These are phyloP conservation scores for Moesziomyces sp. DNA, from an alignment of 1,284 basidiomycete genomes.

Conservation along the genomic window DNA sequence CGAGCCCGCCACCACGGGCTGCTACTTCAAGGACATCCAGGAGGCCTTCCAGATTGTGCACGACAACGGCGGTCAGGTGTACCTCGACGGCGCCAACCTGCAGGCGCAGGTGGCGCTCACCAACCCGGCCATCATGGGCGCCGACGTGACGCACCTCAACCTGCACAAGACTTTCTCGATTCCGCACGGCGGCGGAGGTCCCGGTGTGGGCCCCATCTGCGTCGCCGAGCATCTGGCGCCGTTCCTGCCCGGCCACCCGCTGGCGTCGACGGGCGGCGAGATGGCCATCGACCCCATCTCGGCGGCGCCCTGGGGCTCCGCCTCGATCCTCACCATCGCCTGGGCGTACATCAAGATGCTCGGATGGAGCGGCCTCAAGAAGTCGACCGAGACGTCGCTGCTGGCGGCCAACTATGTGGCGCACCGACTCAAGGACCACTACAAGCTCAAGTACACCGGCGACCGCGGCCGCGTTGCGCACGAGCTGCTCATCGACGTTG, in stretches of 20 bases:
- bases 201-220: slow-evolving; percentile 94
- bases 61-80: slow-evolving; percentile 94
- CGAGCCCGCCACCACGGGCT: slow-evolving; percentile 86
- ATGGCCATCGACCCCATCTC: slow-evolving; percentile 87
- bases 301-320: slow-evolving; percentile 91
- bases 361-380: slow-evolving; percentile 85
- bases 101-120: slow-evolving; percentile 96
- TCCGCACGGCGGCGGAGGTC: slow-evolving; percentile 96
- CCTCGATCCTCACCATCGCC: slow-evolving; percentile 93
- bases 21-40: slow-evolving; percentile 92
- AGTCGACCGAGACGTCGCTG: slow-evolving; percentile 86
- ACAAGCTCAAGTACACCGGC: slow-evolving; percentile 90
- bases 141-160: slow-evolving; percentile 97
- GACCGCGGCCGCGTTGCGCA: slow-evolving; percentile 90
- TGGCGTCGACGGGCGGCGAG: slow-evolving; percentile 77
- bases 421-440: slow-evolving; percentile 82
- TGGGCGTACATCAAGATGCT: slow-evolving; percentile 89
- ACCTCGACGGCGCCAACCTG: slow-evolving; percentile 92
- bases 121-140: slow-evolving; percentile 93
- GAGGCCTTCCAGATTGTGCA: slow-evolving; percentile 94
- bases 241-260: slow-evolving; percentile 92
- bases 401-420: slow-evolving; percentile 98
- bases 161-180: slow-evolving; percentile 96
- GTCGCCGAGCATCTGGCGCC: slow-evolving; percentile 91
- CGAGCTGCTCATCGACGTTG: slow-evolving; percentile 92